Percentiles rank a stretch among this genome's conserved stretches.
phyloP scores from a whole-genome alignment of 805 yeast genomes.

The Kazachstania kunashirensis region DNA sequence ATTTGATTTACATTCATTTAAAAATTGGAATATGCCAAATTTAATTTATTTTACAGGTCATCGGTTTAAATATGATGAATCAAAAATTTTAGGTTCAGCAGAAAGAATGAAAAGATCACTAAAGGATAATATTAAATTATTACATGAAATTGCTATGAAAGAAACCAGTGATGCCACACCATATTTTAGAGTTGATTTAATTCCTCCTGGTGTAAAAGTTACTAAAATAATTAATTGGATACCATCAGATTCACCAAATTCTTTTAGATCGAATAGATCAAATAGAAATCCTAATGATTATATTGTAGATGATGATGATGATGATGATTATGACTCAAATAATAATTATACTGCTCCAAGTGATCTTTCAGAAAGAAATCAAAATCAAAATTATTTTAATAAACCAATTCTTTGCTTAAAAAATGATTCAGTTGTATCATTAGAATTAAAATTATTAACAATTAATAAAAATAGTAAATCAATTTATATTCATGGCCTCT shows the following conservation, averaged over 20 bases:
- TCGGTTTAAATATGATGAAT: constrained; percentile 17
- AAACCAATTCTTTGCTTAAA: constrained; percentile 18
- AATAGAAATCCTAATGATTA: not conserved
- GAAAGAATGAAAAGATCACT: constrained; percentile 9
- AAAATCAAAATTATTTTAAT: constrained; percentile 1
- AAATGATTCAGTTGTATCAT: constrained; percentile 10
- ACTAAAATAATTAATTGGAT: constrained; percentile 21
- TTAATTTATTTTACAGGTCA: constrained; percentile 19
- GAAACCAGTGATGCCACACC: constrained; percentile 21
- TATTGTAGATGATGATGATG: not conserved
- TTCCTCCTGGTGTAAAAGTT: constrained; percentile 17
- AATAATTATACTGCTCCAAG: not conserved
- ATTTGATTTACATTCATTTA: constrained; percentile 19
- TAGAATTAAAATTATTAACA: constrained; percentile 13
- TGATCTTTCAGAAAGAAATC: constrained; percentile 1
- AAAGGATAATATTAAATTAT: constrained; percentile 9
- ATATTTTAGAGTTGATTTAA: constrained; percentile 15
- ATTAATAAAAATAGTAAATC: constrained; percentile 7
- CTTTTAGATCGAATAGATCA: not conserved
- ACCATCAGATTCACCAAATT: constrained; percentile 7
- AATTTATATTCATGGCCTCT: constrained; percentile 17
- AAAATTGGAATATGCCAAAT: constrained; percentile 19
- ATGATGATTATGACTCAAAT: constrained; percentile 1
- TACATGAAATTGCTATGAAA: constrained; percentile 13
- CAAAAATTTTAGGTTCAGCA: constrained; percentile 10